Conservation (phyloP, 768 basidiomycete species). For the Tubosaeta sp. region DNA sequence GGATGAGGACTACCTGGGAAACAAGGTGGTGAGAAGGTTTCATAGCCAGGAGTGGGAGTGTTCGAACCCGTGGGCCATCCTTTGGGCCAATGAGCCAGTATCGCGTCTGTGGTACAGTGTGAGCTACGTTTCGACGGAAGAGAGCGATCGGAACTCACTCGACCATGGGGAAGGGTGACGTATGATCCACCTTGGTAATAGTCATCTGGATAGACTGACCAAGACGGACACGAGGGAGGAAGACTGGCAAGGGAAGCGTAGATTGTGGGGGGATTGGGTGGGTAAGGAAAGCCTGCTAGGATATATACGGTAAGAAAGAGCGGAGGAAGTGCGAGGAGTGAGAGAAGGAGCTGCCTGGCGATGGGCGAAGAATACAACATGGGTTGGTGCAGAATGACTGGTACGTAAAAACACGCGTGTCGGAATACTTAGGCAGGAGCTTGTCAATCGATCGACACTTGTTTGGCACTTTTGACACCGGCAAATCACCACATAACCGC, state of each 20-base stretch:
- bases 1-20: conserved; percentile 65
- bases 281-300: conserved; percentile 60
- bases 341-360: conserved; percentile 21
- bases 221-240: conserved; percentile 50
- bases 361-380: conserved; percentile 12
- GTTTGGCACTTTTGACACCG: not conserved
- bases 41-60: not conserved
- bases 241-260: conserved; percentile 60
- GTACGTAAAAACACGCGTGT: conserved; percentile 1
- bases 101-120: conserved; percentile 44
- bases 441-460: not conserved
- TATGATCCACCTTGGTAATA: conserved; percentile 60
- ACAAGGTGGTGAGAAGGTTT: conserved; percentile 2
- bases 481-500: not conserved
- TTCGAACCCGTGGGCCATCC: conserved; percentile 56
- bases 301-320: conserved; percentile 58
- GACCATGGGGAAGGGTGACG: conserved; percentile 60
- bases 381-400: not conserved
- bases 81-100: conserved; percentile 79
- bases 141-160: conserved; percentile 36
- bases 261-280: conserved; percentile 46
- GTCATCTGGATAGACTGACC: conserved; percentile 70
- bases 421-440: not conserved
- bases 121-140: not conserved
- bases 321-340: conserved; percentile 57